Evolutionary conservation across 192 early-diverging fungal species (phyloP), one percentile per base, ranked within the genome.

Genomic region (Entrophospora sp.): DNA sequence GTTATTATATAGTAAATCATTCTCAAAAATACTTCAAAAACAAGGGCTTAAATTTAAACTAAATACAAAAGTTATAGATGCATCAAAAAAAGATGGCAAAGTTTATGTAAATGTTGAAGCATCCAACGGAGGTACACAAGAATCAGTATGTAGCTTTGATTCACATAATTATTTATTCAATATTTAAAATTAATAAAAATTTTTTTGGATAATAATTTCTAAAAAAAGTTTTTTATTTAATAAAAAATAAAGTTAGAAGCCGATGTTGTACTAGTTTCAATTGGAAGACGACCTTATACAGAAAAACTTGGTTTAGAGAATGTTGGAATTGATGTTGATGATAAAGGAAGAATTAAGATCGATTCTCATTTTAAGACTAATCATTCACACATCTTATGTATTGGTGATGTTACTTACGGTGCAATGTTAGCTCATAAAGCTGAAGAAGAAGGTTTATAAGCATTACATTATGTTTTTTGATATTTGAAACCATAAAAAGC

Each of bases 351-450:
- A 31, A 79, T 98, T 43, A 83, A 86, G 66, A 85, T 93, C 63
- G 92, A 92, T 70, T 81, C 81, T 49, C 84, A 88, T 52, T 91
- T 90, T 78, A 87, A 88, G 77, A 98, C 96, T 57, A 84, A 86
- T 34, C 87, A 94, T 57, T 71, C 87, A 62, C 85, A 84, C 79
- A 91, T 98, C 74, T 86, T 89, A 66, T 93, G 92, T 64, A 96
- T 98, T 71, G 96, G 96, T 73, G 96, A 98, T 78, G 96, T 88
- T 43, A 96, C 94, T 63, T 84, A 88, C 61, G 96, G 96, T 62
- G 89, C 93, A 55, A 98, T 98, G 96, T 85, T 98, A 73, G 96
- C 96, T 20, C 96, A 98, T 91, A 98, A 98, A 84, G 94, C 96
- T 46, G 96, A 98, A 78, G 96, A 98, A 77, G 96, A 98, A 75